Evolutionary conservation across 257 asterid genomes (phyloP).

Genomic region (Nicotiana tabacum): DNA sequence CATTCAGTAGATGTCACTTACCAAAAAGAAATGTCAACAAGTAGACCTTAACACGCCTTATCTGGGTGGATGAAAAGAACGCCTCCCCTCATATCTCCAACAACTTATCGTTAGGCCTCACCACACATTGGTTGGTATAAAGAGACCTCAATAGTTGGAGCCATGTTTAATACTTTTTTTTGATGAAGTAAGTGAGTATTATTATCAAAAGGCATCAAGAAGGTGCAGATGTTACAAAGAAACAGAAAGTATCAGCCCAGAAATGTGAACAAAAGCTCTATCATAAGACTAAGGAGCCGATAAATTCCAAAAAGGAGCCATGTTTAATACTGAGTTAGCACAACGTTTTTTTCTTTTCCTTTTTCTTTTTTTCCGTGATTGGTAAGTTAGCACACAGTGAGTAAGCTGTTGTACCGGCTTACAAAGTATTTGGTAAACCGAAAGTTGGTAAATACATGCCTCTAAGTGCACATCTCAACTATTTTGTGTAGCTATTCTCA

Average conservation of each 20-base stretch:
- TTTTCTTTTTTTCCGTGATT: not conserved
- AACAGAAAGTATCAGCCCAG: too few species aligned
- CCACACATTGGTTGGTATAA: not conserved
- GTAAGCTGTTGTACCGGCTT: not conserved
- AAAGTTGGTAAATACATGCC: not conserved
- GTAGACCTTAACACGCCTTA: not conserved
- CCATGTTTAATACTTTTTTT: too few species aligned
- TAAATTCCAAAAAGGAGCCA: not conserved
- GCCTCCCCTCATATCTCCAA: not conserved
- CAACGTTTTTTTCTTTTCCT: not conserved
- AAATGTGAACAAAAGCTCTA: too few species aligned
- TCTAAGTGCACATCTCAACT: not conserved
- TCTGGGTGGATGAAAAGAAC: not conserved
- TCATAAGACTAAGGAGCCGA: too few species aligned
- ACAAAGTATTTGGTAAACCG: not conserved
- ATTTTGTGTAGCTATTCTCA: not conserved
- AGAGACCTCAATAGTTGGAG: not conserved
- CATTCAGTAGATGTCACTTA: not conserved
- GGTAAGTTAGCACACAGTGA: not conserved
- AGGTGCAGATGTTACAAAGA: too few species aligned
- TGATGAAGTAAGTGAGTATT: too few species aligned
- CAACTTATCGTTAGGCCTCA: not conserved
- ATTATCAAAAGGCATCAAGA: too few species aligned
- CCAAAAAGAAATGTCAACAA: not conserved
- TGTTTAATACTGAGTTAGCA: not conserved